These are phyloP conservation scores for Phytopythium litorale DNA, from an alignment of 352 stramenopile genomes.

Conservation along the genomic window DNA sequence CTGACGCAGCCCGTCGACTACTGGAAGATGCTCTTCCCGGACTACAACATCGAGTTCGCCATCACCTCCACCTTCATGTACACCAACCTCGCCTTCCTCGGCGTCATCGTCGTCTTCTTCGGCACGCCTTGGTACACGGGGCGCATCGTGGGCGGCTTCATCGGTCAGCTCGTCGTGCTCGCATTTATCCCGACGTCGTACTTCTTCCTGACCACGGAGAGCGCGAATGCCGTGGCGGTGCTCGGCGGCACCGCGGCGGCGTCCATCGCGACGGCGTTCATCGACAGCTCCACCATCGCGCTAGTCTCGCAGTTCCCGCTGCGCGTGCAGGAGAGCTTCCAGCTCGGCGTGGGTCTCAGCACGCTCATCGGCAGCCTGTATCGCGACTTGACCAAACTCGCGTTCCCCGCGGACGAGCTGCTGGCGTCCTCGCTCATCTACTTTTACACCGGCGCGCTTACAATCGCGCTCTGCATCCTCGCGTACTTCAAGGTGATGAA, in stretches of 20 bases:
- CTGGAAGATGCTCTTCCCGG: constrained; percentile 81
- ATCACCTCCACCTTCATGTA: constrained; percentile 86
- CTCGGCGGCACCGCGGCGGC: constrained; percentile 59
- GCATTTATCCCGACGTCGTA: constrained; percentile 77
- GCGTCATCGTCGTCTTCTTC: constrained; percentile 58
- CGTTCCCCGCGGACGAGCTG: constrained; percentile 58
- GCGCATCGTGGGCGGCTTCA: constrained; percentile 76
- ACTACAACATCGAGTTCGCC: constrained; percentile 86
- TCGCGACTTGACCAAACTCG: constrained; percentile 75
- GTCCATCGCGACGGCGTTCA: constrained; percentile 73
- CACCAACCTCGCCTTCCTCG: constrained; percentile 70
- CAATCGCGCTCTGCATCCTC: constrained; percentile 70
- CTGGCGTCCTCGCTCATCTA: constrained; percentile 75
- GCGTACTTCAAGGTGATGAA: constrained; percentile 68
- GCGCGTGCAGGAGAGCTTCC: constrained; percentile 76
- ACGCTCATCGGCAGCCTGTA: constrained; percentile 82
- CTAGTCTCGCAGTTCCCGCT: constrained; percentile 78
- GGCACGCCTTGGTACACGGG: constrained; percentile 61
- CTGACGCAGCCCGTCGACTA: constrained; percentile 89
- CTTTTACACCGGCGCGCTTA: constrained; percentile 79
- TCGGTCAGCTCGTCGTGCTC: constrained; percentile 66
- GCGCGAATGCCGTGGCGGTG: constrained; percentile 58
- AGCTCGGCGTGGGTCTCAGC: constrained; percentile 76
- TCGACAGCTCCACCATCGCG: constrained; percentile 82
- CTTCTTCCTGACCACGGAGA: constrained; percentile 65